These are phyloP conservation scores for Parascedosporium putredinis DNA, from an alignment of 2,329 filamentous ascomycete species.

Conservation along the genomic window DNA sequence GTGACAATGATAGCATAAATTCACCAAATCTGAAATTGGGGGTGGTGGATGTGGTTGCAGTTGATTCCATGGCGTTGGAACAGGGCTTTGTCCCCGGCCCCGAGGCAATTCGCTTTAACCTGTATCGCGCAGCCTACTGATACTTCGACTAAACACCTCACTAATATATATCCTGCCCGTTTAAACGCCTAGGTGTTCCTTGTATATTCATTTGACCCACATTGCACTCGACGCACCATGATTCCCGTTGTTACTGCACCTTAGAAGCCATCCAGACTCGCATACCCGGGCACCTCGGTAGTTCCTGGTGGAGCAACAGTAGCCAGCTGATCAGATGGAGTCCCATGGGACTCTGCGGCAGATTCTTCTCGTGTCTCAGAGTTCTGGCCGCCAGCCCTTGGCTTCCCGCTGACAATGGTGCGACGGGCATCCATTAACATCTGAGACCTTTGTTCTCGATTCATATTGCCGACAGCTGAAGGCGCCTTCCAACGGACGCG, in stretches of 20 bases:
- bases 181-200: background rate
- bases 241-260: conserved; percentile 5
- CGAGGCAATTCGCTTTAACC: too few species aligned
- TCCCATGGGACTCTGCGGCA: conserved; percentile 10
- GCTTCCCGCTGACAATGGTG: background rate
- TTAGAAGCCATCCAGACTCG: conserved; percentile 74
- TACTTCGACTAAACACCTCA: too few species aligned
- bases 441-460: conserved; percentile 70
- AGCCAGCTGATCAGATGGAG: too few species aligned
- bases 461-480: conserved; percentile 83
- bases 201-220: background rate
- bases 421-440: conserved; percentile 63
- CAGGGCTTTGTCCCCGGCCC: too few species aligned
- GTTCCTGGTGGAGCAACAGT: conserved; percentile 73
- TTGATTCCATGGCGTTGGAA: too few species aligned
- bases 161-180: background rate
- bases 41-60: conserved; percentile 10
- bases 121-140: too few species aligned
- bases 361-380: background rate
- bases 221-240: background rate
- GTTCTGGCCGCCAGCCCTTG: background rate
- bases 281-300: conserved; percentile 65
- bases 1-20: conserved; percentile 87
- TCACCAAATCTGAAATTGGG: conserved; percentile 4
- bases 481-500: conserved; percentile 88